Conservation (phyloP, 2,329 filamentous ascomycete species). For the Alternaria brassicicola region DNA sequence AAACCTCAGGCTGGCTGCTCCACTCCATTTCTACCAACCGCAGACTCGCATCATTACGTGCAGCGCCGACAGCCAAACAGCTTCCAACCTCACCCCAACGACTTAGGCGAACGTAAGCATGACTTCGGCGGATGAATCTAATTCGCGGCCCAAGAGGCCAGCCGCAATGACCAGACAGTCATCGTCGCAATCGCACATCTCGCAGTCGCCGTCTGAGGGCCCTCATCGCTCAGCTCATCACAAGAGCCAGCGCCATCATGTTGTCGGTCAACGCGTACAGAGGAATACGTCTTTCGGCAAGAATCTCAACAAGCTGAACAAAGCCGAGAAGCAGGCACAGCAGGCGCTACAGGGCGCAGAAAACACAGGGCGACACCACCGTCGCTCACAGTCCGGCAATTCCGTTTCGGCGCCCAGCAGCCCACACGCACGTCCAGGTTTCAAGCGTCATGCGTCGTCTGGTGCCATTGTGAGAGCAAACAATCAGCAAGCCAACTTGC, state of each 20-base stretch:
- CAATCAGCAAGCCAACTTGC: slow-evolving; percentile 44
- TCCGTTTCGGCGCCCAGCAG: slow-evolving; percentile 45
- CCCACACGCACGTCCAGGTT: slow-evolving; percentile 42
- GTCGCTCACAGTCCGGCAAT: slow-evolving; percentile 48
- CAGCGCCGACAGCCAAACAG: slow-evolving; percentile 19
- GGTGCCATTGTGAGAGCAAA: slow-evolving; percentile 44
- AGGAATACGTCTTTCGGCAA: slow-evolving; percentile 51
- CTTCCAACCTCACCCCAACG: slow-evolving; percentile 14
- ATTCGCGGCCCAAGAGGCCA: slow-evolving; percentile 47
- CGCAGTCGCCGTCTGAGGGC: slow-evolving; percentile 48
- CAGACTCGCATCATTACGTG: slow-evolving; percentile 15
- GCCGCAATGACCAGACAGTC: slow-evolving; percentile 45
- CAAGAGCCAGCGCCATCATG: slow-evolving; percentile 49
- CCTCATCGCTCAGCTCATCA: slow-evolving; percentile 34
- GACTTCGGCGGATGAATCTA: slow-evolving; percentile 43
- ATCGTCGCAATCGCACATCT: slow-evolving; percentile 46
- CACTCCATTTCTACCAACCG: slow-evolving; percentile 11
- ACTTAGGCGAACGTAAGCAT: slow-evolving; percentile 41
- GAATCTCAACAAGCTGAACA: slow-evolving; percentile 51
- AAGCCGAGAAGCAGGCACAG: slow-evolving; percentile 33
- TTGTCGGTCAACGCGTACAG: slow-evolving; percentile 50
- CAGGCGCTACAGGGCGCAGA: slow-evolving; percentile 36
- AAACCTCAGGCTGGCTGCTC: slow-evolving; percentile 15
- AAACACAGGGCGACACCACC: slow-evolving; percentile 42
- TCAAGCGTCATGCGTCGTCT: slow-evolving; percentile 53